Evolutionary conservation across 306 rosid genomes (phyloP).

Genomic region (Medicago ruthenica): DNA sequence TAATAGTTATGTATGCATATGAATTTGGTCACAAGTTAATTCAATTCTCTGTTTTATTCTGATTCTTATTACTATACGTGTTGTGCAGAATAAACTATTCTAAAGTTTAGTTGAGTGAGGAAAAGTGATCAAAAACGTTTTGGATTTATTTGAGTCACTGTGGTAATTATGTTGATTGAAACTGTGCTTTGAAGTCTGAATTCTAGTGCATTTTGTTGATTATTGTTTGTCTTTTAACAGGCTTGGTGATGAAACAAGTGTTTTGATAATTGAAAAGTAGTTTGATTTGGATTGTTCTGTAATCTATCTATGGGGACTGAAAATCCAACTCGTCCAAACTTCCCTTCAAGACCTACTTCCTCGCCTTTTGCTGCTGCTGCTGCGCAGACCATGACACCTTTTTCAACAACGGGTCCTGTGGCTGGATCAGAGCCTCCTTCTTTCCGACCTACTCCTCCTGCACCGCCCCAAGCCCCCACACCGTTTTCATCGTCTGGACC

Average conservation of each 20-base stretch:
- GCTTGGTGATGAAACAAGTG: conserved; percentile 52
- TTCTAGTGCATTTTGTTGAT: conserved; percentile 31
- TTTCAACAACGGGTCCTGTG: conserved; percentile 72
- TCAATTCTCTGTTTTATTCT: conserved; percentile 12
- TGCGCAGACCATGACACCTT: conserved; percentile 66
- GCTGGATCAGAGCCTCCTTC: conserved; percentile 69
- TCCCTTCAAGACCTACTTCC: conserved; percentile 68
- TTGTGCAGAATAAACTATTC: conserved; percentile 23
- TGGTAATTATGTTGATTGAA: conserved; percentile 12
- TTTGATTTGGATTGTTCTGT: conserved; percentile 43
- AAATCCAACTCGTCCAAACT: conserved; percentile 72
- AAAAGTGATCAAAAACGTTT: conserved; percentile 22
- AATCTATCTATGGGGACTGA: conserved; percentile 84
- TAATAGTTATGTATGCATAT: conserved; percentile 19
- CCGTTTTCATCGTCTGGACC: conserved; percentile 61
- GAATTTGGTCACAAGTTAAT: conserved; percentile 10
- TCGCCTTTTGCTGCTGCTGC: conserved; percentile 59
- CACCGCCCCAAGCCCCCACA: conserved; percentile 50
- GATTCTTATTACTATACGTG: background rate
- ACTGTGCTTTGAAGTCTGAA: conserved; percentile 20
- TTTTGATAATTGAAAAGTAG: conserved; percentile 35
- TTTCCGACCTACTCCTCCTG: conserved; percentile 61
- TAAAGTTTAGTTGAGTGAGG: background rate
- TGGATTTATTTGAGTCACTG: background rate
- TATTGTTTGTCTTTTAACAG: conserved; percentile 42